These are phyloP conservation scores for Cyberlindnera mississippiensis DNA, from an alignment of 805 yeast genomes.

Conservation along the genomic window DNA sequence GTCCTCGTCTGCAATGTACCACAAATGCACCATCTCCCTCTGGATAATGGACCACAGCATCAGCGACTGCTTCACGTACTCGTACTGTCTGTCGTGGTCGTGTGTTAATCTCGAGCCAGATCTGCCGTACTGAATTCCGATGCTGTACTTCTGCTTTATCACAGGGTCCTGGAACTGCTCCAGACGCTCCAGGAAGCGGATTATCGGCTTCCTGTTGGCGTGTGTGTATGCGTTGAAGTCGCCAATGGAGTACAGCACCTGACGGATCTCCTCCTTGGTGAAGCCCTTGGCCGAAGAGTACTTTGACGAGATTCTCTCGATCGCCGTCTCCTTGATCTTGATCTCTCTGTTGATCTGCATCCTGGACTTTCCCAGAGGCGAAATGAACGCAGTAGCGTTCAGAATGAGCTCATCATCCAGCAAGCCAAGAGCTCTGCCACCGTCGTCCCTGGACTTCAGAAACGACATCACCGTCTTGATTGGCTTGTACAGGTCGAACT, in stretches of 20 bases:
- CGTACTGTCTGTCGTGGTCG: slow-evolving; percentile 66
- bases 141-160: slow-evolving; percentile 36
- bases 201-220: slow-evolving; percentile 64
- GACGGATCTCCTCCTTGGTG: slow-evolving; percentile 61
- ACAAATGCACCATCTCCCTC: slow-evolving; percentile 71
- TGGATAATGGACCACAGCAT: slow-evolving; percentile 74
- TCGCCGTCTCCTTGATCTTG: slow-evolving; percentile 62
- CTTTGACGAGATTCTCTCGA: slow-evolving; percentile 51
- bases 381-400: slow-evolving; percentile 64
- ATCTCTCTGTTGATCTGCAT: slow-evolving; percentile 53
- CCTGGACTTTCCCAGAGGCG: slow-evolving; percentile 55
- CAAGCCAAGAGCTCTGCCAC: slow-evolving; percentile 35
- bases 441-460: slow-evolving; percentile 38
- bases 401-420: slow-evolving; percentile 56
- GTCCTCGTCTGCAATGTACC: slow-evolving; percentile 77
- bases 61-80: slow-evolving; percentile 71
- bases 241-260: slow-evolving; percentile 70
- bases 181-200: slow-evolving; percentile 53
- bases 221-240: slow-evolving; percentile 72
- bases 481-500: slow-evolving; percentile 71
- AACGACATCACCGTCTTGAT: slow-evolving; percentile 55
- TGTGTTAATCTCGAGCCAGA: slow-evolving; percentile 73
- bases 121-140: slow-evolving; percentile 64
- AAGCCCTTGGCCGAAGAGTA: slow-evolving; percentile 42
- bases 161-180: slow-evolving; percentile 45